These are phyloP conservation scores for Dothistroma septosporum DNA, from an alignment of 2,329 filamentous ascomycete genomes.

Conservation along the genomic window DNA sequence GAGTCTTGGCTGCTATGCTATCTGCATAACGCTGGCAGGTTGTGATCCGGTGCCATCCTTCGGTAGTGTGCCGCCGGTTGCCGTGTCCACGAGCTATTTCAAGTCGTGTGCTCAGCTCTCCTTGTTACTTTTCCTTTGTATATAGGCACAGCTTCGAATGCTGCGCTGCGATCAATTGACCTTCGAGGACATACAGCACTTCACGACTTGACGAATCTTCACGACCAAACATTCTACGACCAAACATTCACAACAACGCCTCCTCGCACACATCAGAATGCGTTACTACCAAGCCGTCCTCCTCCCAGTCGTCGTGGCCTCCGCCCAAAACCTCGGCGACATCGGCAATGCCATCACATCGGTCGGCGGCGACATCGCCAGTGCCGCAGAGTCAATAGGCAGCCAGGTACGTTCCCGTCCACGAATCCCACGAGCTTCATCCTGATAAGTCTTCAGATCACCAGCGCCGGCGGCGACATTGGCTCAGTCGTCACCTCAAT, in stretches of 20 bases:
- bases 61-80: neutral
- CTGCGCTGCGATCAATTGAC: neutral
- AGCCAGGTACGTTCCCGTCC: neutral
- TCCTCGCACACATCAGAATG: neutral
- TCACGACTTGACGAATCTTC: neutral
- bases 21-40: neutral
- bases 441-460: conserved; percentile 11
- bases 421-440: too few species aligned
- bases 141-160: neutral
- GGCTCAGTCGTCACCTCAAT: conserved; percentile 4
- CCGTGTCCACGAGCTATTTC: neutral
- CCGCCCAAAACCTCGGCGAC: neutral
- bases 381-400: neutral
- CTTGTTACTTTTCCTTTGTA: neutral
- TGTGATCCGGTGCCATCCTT: neutral
- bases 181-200: neutral
- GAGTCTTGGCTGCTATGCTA: neutral
- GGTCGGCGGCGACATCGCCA: conserved; percentile 10
- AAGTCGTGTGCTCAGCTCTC: neutral
- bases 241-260: neutral
- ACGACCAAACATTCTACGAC: neutral
- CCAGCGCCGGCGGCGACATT: conserved; percentile 10
- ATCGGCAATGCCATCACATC: conserved; percentile 13
- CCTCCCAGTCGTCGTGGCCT: conserved; percentile 3
- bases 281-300: neutral